Percentiles rank a stretch among this genome's conserved stretches.
Conservation (phyloP, 1,139 yeast species). For the Entelexis paramagnoliae region DNA sequence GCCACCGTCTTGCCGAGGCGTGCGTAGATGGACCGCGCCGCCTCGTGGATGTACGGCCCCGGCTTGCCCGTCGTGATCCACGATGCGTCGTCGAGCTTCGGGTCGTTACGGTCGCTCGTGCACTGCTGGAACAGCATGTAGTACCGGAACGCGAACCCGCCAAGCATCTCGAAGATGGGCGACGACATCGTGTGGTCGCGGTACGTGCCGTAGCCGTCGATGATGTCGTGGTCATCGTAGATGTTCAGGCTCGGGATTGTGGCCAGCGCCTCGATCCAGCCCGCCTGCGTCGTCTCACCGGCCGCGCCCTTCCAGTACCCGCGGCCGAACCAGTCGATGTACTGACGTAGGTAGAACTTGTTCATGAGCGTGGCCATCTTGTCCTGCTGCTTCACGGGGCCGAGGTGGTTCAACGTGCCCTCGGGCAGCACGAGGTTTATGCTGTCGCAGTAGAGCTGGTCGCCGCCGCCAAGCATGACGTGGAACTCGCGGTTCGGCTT, state of each 20-base stretch:
- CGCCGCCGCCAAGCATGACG: constrained; percentile 97
- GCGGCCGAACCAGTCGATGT: constrained; percentile 77
- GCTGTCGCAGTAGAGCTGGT: constrained; percentile 83
- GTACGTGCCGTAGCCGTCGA: constrained; percentile 93
- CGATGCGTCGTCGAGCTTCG: constrained; percentile 28
- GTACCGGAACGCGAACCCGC: constrained; percentile 69
- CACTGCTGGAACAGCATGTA: constrained; percentile 91
- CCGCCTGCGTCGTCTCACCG: constrained; percentile 53
- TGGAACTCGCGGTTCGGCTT: constrained; percentile 43
- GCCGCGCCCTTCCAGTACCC: constrained; percentile 71
- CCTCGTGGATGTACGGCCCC: constrained; percentile 61
- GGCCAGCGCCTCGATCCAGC: constrained; percentile 66
- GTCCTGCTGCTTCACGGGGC: constrained; percentile 28
- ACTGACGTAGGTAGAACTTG: constrained; percentile 58
- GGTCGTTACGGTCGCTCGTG: constrained; percentile 37
- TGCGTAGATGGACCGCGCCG: constrained; percentile 56
- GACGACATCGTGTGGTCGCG: constrained; percentile 61
- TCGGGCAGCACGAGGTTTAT: constrained; percentile 47
- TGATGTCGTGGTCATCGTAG: constrained; percentile 78
- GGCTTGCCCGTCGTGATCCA: constrained; percentile 31
- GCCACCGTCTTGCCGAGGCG: constrained; percentile 65
- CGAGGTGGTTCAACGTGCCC: constrained; percentile 33
- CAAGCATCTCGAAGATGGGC: constrained; percentile 58
- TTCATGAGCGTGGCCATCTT: constrained; percentile 48
- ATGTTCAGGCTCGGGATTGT: constrained; percentile 77